A percentile compares a stretch with the other conserved stretches of the same genome.
phyloP scores from a whole-genome alignment of 2,329 filamentous ascomycete species.

The Ophiosphaerella herpotricha region DNA sequence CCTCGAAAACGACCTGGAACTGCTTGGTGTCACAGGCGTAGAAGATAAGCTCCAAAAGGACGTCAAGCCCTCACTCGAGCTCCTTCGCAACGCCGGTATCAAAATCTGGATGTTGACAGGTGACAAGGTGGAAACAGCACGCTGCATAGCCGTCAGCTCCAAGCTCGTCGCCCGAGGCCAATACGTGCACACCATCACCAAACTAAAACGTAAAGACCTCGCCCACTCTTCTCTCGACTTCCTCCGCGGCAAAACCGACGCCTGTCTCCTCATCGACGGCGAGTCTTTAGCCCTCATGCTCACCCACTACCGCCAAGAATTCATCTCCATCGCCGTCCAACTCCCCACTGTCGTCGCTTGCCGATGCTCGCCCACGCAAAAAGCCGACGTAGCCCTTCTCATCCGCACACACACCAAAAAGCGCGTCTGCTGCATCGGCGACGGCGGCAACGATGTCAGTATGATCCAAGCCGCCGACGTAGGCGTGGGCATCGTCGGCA shows the following conservation, averaged over 20 bases:
- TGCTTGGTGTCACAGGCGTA: slow-evolving; percentile 95
- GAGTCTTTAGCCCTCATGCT: slow-evolving; percentile 86
- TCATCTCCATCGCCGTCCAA: slow-evolving; percentile 84
- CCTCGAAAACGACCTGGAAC: slow-evolving; percentile 85
- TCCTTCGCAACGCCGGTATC: slow-evolving; percentile 94
- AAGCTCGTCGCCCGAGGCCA: slow-evolving; percentile 93
- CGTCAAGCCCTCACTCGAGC: slow-evolving; percentile 92
- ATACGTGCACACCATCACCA: slow-evolving; percentile 91
- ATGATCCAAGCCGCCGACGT: slow-evolving; percentile 99
- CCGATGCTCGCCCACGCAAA: slow-evolving; percentile 94
- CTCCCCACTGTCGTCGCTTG: slow-evolving; percentile 94
- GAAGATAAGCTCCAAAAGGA: slow-evolving; percentile 96
- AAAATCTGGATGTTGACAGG: slow-evolving; percentile 99
- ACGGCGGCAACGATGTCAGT: slow-evolving; percentile 96
- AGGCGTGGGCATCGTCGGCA: slow-evolving; percentile 96
- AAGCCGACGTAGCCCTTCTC: slow-evolving; percentile 88
- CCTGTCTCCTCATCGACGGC: slow-evolving; percentile 92
- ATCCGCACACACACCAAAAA: slow-evolving; percentile 94
- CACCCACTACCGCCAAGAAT: slow-evolving; percentile 78
- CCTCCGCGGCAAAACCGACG: slow-evolving; percentile 79
- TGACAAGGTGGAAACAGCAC: slow-evolving; percentile 96
- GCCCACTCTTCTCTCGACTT: slow-evolving; percentile 90
- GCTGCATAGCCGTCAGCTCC: slow-evolving; percentile 92
- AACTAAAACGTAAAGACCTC: slow-evolving; percentile 79
- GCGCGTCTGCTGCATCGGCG: slow-evolving; percentile 94